These are phyloP conservation scores for Thalassiosira delicatula DNA, from an alignment of 352 stramenopile species.

Conservation along the genomic window DNA sequence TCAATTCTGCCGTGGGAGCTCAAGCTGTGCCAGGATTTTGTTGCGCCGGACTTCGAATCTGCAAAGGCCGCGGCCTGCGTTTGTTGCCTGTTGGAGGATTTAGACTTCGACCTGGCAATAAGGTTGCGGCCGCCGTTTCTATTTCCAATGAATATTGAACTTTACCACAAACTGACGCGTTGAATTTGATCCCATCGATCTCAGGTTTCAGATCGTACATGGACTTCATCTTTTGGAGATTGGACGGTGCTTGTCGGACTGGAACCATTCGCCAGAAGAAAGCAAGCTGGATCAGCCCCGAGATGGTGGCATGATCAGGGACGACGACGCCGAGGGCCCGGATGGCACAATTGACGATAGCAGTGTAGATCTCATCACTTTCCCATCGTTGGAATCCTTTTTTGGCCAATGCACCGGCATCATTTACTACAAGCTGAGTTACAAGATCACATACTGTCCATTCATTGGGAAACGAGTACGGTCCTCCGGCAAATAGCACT, in stretches of 20 bases:
- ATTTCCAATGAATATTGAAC: too few relatives aligned
- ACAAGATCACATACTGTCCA: slow-evolving; percentile 46
- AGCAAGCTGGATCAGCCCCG: slow-evolving; percentile 33
- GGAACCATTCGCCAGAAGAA: slow-evolving; percentile 17
- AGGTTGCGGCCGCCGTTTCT: too few relatives aligned
- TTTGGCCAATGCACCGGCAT: slow-evolving; percentile 63
- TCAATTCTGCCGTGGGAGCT: slow-evolving; percentile 57
- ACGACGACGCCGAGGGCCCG: neutral
- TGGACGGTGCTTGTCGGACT: slow-evolving; percentile 36
- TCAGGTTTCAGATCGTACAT: slow-evolving; percentile 48
- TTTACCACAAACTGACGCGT: too few relatives aligned
- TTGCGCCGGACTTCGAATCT: slow-evolving; percentile 40
- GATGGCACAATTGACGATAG: slow-evolving; percentile 26
- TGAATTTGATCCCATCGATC: slow-evolving; percentile 37
- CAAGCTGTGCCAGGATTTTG: slow-evolving; percentile 39
- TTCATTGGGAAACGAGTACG: slow-evolving; percentile 55
- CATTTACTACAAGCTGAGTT: slow-evolving; percentile 51
- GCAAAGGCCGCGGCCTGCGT: slow-evolving; percentile 44
- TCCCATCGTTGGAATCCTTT: slow-evolving; percentile 62
- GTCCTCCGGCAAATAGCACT: slow-evolving; percentile 46
- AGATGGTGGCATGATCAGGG: slow-evolving; percentile 24
- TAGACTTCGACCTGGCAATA: too few relatives aligned
- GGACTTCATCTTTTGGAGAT: slow-evolving; percentile 50
- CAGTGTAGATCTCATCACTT: slow-evolving; percentile 44
- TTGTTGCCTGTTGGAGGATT: slow-evolving; percentile 58